Percentiles rank a stretch among this genome's conserved stretches.
Conservation (phyloP, 2,329 filamentous ascomycete genomes). For the Trichoderma atrobrunneum region DNA sequence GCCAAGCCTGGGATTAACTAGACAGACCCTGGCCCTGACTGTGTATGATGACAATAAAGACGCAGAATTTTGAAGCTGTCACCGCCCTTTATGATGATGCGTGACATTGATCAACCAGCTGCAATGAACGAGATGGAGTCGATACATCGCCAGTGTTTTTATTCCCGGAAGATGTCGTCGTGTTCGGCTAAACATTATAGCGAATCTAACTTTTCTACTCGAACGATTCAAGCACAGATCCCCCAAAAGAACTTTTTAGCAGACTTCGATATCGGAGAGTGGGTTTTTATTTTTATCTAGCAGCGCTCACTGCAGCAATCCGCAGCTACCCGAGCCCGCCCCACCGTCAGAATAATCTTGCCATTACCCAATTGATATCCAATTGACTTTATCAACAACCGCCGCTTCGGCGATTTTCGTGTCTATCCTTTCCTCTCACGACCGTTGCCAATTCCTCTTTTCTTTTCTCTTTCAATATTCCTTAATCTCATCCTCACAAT, state of each 20-base stretch:
- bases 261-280: slow-evolving; percentile 26
- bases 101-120: background rate
- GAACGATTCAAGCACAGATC: background rate
- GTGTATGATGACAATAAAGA: slow-evolving; percentile 16
- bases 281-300: background rate
- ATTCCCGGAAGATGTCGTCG: background rate
- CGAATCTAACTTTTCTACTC: background rate
- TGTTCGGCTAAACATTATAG: slow-evolving; percentile 11
- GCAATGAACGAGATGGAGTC: too few species aligned
- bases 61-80: background rate
- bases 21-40: slow-evolving; percentile 11
- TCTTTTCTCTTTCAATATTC: background rate
- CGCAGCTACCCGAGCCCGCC: slow-evolving; percentile 27
- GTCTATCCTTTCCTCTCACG: background rate
- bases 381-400: background rate
- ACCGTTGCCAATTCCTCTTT: background rate
- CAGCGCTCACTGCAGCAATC: slow-evolving; percentile 6
- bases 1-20: slow-evolving; percentile 24
- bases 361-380: slow-evolving; percentile 19
- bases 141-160: background rate
- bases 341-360: slow-evolving; percentile 23
- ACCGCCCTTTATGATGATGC: background rate
- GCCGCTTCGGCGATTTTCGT: background rate
- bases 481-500: background rate
- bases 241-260: background rate